Conservation (phyloP, 2,329 filamentous ascomycete genomes). For the Stemphylium beticola region DNA sequence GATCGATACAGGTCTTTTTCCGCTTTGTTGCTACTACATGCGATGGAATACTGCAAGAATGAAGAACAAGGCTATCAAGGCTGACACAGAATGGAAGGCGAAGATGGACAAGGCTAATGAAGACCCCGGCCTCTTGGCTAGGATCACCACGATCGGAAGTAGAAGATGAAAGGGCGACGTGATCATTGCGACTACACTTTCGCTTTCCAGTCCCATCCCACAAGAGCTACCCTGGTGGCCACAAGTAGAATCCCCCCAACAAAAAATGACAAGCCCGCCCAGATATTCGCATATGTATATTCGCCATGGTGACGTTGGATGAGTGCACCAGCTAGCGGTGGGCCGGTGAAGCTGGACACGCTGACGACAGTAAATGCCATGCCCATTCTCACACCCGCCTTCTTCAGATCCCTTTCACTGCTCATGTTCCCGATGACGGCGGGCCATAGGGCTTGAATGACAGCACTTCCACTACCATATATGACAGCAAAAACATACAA, state of each 20-base stretch:
- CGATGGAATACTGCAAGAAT: no score
- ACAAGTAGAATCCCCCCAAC: slow-evolving; percentile 34
- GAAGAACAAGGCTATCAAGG: no score
- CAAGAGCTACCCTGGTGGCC: slow-evolving; percentile 34
- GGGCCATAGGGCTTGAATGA: slow-evolving; percentile 42
- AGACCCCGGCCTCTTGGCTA: no score
- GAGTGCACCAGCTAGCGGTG: slow-evolving; percentile 45
- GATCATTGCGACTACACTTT: slow-evolving; percentile 21
- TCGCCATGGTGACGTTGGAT: slow-evolving; percentile 36
- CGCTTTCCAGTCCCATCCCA: slow-evolving; percentile 38
- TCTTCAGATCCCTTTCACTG: slow-evolving; percentile 39
- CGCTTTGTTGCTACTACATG: no score
- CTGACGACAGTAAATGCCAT: slow-evolving; percentile 48
- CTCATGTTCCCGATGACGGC: slow-evolving; percentile 41
- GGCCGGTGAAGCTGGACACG: slow-evolving; percentile 44
- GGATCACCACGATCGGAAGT: neutral
- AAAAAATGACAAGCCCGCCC: slow-evolving; percentile 40
- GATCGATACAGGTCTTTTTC: no score
- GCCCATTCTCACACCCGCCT: slow-evolving; percentile 44
- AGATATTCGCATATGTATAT: slow-evolving; percentile 48
- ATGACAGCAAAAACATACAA: slow-evolving; percentile 42
- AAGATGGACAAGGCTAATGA: no score
- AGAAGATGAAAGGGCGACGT: no score
- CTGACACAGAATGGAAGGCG: no score
- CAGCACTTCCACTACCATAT: slow-evolving; percentile 38